A percentile compares a stretch with the other conserved stretches of the same genome.
Evolutionary conservation across 176 grass and related monocot species (phyloP).

Genomic region (Panicum miliaceum): DNA sequence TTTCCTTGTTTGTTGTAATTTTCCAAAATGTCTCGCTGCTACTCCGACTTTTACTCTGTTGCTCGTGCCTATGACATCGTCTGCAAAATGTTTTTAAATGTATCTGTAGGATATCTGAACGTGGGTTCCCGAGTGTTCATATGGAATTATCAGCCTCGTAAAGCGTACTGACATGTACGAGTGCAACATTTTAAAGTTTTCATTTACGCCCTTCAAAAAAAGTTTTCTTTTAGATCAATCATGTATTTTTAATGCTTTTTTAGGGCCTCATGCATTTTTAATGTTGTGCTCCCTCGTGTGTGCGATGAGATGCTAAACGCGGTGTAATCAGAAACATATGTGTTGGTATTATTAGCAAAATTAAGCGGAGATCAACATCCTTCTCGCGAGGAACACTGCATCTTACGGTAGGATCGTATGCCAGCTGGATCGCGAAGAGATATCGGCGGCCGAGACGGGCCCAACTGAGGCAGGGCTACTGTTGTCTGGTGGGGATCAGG

Average conservation of each 20-base stretch:
- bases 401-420: background rate
- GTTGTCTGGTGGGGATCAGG: background rate
- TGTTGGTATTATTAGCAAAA: background rate
- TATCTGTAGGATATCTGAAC: background rate
- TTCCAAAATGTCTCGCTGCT: background rate
- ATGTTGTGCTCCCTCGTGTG: background rate
- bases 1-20: background rate
- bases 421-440: background rate
- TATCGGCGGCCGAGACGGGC: background rate
- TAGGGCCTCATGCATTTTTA: background rate
- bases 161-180: background rate
- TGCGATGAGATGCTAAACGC: background rate
- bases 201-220: too few species aligned
- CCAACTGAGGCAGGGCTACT: background rate
- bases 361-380: background rate
- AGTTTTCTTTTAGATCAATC: too few species aligned
- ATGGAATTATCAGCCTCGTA: background rate
- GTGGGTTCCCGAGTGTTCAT: background rate
- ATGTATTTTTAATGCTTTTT: background rate
- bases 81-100: background rate
- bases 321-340: background rate
- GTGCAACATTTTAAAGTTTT: background rate
- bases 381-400: background rate
- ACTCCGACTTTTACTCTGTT: background rate
- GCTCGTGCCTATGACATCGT: background rate